These are phyloP conservation scores for Albugo laibachii DNA, from an alignment of 352 stramenopile species.

Conservation along the genomic window DNA sequence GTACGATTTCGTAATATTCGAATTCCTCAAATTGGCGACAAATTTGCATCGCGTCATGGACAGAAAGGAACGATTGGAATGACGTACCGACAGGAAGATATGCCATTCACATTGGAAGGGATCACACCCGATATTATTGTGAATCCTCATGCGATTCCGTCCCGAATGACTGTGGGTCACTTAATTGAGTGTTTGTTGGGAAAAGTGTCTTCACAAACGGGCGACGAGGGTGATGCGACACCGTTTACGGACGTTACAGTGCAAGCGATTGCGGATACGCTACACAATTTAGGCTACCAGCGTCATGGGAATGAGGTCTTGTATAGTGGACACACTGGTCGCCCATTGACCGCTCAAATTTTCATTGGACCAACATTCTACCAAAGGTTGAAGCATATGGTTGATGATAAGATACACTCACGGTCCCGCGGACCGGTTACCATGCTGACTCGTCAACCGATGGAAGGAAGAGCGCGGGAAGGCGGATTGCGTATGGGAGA, in stretches of 20 bases:
- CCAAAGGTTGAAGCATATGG: slow-evolving; percentile 99
- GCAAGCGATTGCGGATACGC: slow-evolving; percentile 89
- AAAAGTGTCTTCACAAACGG: slow-evolving; percentile 95
- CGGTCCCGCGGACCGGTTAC: slow-evolving; percentile 86
- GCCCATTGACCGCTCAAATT: slow-evolving; percentile 88
- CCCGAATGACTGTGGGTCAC: slow-evolving; percentile 99
- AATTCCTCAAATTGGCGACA: slow-evolving; percentile 97
- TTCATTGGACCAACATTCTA: slow-evolving; percentile 99
- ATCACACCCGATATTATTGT: slow-evolving; percentile 99
- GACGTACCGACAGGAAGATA: slow-evolving; percentile 99
- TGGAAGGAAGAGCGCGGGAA: slow-evolving; percentile 95
- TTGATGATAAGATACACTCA: slow-evolving; percentile 99
- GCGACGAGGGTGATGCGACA: slow-evolving; percentile 95
- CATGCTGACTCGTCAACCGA: slow-evolving; percentile 97
- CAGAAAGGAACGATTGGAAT: slow-evolving; percentile 96
- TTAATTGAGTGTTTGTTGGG: slow-evolving; percentile 98
- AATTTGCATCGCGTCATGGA: slow-evolving; percentile 88
- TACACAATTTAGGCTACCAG: slow-evolving; percentile 96
- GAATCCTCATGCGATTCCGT: slow-evolving; percentile 99
- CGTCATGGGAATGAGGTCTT: slow-evolving; percentile 98
- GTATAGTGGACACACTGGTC: slow-evolving; percentile 98
- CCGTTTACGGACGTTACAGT: slow-evolving; percentile 98
- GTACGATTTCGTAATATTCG: slow-evolving; percentile 97
- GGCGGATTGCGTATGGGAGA: slow-evolving; percentile 99
- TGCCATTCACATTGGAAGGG: slow-evolving; percentile 98